Evolutionary conservation across 441 rosid genomes (phyloP).

Genomic region (Raphanus hybrid): DNA sequence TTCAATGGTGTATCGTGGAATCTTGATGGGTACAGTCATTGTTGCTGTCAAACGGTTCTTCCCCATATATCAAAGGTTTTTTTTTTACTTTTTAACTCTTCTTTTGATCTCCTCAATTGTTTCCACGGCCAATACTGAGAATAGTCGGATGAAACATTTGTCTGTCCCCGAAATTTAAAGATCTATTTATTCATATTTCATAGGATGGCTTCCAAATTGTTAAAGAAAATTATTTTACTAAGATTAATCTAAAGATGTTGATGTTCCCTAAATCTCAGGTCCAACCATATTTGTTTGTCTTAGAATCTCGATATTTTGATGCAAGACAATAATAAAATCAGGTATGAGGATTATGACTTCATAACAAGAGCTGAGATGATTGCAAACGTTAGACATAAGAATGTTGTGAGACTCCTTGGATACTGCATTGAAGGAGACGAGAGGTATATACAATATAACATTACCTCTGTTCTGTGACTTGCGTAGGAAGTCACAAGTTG

Average conservation of each 20-base stretch:
- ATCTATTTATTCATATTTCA: too few species aligned
- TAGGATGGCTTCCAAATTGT: too few species aligned
- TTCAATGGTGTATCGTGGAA: constrained; percentile 57
- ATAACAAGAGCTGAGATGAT: constrained; percentile 52
- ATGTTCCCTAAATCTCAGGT: too few species aligned
- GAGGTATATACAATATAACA: constrained; percentile 41
- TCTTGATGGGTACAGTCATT: constrained; percentile 51
- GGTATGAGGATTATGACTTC: constrained; percentile 55
- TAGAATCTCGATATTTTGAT: constrained; percentile 4
- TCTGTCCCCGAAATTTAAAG: too few species aligned
- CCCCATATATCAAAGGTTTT: constrained; percentile 48
- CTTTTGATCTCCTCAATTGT: too few species aligned
- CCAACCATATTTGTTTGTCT: not conserved
- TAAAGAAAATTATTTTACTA: too few species aligned
- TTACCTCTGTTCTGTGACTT: not conserved
- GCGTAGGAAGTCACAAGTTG: too few species aligned
- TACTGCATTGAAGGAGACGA: constrained; percentile 53
- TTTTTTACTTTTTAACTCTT: not conserved
- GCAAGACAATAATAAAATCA: constrained; percentile 16
- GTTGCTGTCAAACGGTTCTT: constrained; percentile 60
- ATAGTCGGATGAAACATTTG: too few species aligned
- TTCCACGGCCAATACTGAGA: too few species aligned
- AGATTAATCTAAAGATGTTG: too few species aligned
- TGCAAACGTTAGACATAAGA: constrained; percentile 59
- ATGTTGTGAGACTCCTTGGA: constrained; percentile 59